These are phyloP conservation scores for Euphorbia celastroides DNA, from an alignment of 441 rosid species.

Conservation along the genomic window DNA sequence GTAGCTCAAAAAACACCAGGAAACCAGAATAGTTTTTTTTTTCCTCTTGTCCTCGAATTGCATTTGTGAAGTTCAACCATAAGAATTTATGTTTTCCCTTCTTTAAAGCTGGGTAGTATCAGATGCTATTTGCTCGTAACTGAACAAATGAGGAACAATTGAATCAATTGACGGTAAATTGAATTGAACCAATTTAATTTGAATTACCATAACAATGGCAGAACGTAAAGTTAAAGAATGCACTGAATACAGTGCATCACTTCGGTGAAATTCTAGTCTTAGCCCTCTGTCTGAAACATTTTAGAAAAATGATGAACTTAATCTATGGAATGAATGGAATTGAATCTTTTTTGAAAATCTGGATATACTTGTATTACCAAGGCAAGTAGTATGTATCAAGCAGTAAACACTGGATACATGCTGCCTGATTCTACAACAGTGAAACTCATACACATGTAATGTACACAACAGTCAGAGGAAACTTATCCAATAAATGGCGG, in stretches of 20 bases:
- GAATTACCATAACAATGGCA: too few relatives aligned
- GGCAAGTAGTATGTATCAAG: not conserved
- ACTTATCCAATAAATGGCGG: not conserved
- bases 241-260: not conserved
- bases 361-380: not conserved
- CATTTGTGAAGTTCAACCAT: not conserved
- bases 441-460: not conserved
- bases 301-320: too few relatives aligned
- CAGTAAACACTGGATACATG: not conserved
- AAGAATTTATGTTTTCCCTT: not conserved
- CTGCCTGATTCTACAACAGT: not conserved
- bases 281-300: too few relatives aligned
- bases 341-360: not conserved
- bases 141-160: not conserved
- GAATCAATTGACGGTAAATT: not conserved
- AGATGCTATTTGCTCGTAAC: too few relatives aligned
- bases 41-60: too few relatives aligned
- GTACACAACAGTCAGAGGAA: not conserved
- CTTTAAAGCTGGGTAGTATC: not conserved
- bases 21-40: not conserved
- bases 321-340: not conserved
- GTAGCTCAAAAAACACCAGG: constrained; percentile 9
- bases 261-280: too few relatives aligned
- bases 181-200: too few relatives aligned
- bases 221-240: not conserved